Evolutionary conservation across 2,329 filamentous ascomycete genomes (phyloP).

Genomic region (Graphium sp.): DNA sequence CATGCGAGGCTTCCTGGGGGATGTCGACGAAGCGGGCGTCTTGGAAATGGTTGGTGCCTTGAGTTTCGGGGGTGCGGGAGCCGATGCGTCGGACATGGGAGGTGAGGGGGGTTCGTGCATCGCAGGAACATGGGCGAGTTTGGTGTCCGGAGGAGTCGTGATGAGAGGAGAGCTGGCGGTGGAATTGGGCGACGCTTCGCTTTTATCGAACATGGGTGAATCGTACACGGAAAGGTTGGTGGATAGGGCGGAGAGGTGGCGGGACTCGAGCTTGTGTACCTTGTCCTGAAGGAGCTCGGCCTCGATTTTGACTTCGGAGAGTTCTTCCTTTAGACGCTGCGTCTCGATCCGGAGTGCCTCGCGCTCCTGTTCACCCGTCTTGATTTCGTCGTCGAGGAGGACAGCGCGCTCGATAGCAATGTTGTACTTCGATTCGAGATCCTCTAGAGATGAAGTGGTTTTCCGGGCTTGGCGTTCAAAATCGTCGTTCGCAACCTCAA

Average conservation of each 20-base stretch:
- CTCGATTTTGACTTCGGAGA: constrained; percentile 87
- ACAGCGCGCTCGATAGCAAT: constrained; percentile 82
- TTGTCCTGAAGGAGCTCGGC: constrained; percentile 90
- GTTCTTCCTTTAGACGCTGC: constrained; percentile 76
- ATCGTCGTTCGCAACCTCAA: constrained; percentile 96
- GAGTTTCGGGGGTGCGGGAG: constrained; percentile 33
- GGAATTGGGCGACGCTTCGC: constrained; percentile 60
- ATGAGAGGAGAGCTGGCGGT: constrained; percentile 84
- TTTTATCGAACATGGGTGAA: constrained; percentile 57
- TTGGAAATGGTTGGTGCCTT: constrained; percentile 23
- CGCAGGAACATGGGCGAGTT: constrained; percentile 41
- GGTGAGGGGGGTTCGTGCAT: constrained; percentile 80
- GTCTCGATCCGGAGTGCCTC: constrained; percentile 78
- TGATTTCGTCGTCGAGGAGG: constrained; percentile 90
- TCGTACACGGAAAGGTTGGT: constrained; percentile 47
- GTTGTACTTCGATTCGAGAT: constrained; percentile 95
- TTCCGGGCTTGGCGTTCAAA: constrained; percentile 93
- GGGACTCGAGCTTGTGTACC: constrained; percentile 52
- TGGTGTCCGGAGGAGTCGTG: constrained; percentile 61
- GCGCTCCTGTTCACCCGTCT: constrained; percentile 77
- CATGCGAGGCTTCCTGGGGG: constrained; percentile 29
- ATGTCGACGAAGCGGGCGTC: constrained; percentile 16
- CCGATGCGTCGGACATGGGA: constrained; percentile 75
- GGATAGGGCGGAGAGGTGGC: constrained; percentile 40
- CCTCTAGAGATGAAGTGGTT: constrained; percentile 88